Base-by-base conservation (phyloP, 1,139 yeast species). In the Blastobotrys indianensis region DNA sequence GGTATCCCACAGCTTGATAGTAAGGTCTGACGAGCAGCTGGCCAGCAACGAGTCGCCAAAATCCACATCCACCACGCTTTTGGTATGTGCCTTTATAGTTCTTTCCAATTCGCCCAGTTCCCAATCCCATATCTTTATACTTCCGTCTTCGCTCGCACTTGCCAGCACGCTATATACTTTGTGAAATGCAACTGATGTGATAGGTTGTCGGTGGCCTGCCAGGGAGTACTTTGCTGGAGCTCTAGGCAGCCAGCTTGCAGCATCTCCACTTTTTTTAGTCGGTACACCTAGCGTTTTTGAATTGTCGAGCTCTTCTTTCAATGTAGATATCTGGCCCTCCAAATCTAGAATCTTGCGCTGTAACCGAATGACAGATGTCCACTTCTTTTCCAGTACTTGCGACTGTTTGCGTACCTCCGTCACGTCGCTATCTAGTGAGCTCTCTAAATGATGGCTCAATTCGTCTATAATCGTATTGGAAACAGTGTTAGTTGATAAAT, bases 301-400 rank as follows among this genome's bases (percentile, higher is more conserved):
- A 15, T 69, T 61, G 42, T 75, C 79, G n/a, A 75, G 57, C 31
- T 75, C 72, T 2, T 69, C 54, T 44, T 73, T 68, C 46, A 77
- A 61, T 40, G 68, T 65, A 17, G 59, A 54, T 4, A 75, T 63
- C 49, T 77, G 79, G 1, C 59, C 37, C 47, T 62, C 73, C 16
- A 69, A 64, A 47, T 83, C 94, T 48, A 83, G 68, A 41, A 88
- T 81, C 57, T 79, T 76, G 52, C 82, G 77, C 64, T 90, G 97
- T 36, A 90, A 70, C 44, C 95, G 70, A 32, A 86, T 72, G 4
- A 90, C 94, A 0, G 95, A 82, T 1, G 85, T 75, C 97, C 97
- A 90, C 66, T 88, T 90, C 66, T 82, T 85, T 56, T 85, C 94
- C 37, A 90, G 69, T 43, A 83, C 50, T 33, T 45, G 53, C 4